Evolutionary conservation across 805 yeast genomes (phyloP), one percentile per base, ranked within the genome.

Genomic region (Kodamaea kaohsiungensis): DNA sequence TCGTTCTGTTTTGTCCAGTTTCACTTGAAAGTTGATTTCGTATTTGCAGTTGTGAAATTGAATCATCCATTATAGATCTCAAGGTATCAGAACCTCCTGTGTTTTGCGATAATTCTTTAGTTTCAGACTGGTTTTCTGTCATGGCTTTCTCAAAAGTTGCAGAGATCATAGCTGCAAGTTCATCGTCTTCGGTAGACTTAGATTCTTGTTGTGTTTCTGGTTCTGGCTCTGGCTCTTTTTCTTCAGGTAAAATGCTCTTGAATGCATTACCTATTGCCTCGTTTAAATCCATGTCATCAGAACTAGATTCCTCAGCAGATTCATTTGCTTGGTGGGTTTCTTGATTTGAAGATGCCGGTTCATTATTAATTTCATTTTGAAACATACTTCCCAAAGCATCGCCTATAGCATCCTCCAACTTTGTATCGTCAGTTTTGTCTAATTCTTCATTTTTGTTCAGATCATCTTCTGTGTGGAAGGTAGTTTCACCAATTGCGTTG

Each of bases 81-180:
- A 69, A 69, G 1, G 72, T 73, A 53, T 68, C 68, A 10, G 59
- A 52, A 7, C 65, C 71, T 17, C 53, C 25, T 22, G 6, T 22
- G 6, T n/a, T 56, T 66, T 43, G 68, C 71, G 59, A 69, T 62
- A 40, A 13, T 1, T 27, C 51, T 12, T 33, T 27, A 2, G 40
- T n/a, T 4, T 9, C 30, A n/a, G 17, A 25, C 17, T 16, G 57
- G 30, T 43, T 56, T 17, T 51, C 47, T 7, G 51, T 38, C 48
- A 58, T 39, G 5, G 46, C 54, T 16, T 54, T 52, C 16, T 43
- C 49, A 43, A 58, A 53, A 6, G 61, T 55, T 1, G 55, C 55
- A 3, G 60, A 55, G 2, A 60, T 57, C 38, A 56, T 53, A 4
- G 46, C 54, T 7, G 53, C 48, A 22, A 60, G 46, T 8, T 50